Evolutionary conservation across 2,329 filamentous ascomycete species (phyloP).

Genomic region (Myriosclerotinia duriaeana): DNA sequence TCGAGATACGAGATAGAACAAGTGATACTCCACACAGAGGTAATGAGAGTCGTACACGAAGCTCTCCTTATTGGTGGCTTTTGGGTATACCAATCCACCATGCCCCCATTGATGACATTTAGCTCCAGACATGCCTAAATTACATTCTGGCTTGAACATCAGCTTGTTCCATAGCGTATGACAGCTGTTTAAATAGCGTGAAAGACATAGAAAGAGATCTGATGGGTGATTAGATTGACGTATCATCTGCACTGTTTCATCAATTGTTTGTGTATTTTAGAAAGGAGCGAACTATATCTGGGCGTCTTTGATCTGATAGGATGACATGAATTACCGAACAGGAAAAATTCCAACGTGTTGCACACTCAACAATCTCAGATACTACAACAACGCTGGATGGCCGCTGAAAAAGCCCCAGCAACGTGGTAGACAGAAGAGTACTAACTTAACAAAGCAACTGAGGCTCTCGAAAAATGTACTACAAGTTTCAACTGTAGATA

Average conservation of each 20-base stretch:
- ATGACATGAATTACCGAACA: not conserved
- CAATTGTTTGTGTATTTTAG: not conserved
- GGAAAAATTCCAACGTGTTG: constrained; percentile 3
- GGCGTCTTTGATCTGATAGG: constrained; percentile 1
- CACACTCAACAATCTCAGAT: not conserved
- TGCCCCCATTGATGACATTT: not conserved
- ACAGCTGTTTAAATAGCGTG: constrained; percentile 5
- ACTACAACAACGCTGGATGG: not conserved
- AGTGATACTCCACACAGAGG: constrained; percentile 11
- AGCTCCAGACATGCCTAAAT: constrained; percentile 3
- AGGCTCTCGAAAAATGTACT: not conserved
- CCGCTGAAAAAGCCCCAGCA: not conserved
- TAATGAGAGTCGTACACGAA: not conserved
- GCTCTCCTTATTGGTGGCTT: not conserved
- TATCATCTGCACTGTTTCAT: constrained; percentile 8
- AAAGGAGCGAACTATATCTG: not conserved
- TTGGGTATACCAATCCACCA: not conserved
- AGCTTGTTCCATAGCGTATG: not conserved
- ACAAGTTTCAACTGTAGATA: not conserved
- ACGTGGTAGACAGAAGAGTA: constrained; percentile 1
- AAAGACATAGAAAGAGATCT: not conserved
- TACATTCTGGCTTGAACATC: constrained; percentile 9
- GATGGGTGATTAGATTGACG: not conserved
- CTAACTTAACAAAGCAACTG: not conserved
- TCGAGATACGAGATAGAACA: constrained; percentile 9